Conservation (phyloP, 257 asterid species). For the Solanum lycopersicoides region DNA sequence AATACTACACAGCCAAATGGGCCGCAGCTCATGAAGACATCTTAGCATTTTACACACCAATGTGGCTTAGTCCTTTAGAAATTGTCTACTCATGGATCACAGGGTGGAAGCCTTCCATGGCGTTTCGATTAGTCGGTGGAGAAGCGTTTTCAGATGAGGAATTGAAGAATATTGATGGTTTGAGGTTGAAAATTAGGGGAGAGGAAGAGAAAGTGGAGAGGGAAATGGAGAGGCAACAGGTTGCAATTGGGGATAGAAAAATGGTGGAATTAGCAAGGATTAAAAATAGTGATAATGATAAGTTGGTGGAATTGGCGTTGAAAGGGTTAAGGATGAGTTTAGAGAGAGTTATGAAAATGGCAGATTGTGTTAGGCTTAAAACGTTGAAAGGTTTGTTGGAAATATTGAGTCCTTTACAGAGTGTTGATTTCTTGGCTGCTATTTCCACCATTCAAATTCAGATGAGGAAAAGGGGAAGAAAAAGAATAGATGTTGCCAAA, state of each 20-base stretch:
- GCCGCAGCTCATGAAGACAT: constrained; percentile 48
- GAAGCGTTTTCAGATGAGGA: constrained; percentile 16
- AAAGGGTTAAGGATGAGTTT: constrained; percentile 20
- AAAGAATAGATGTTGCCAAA: neutral
- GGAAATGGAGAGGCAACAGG: constrained; percentile 70
- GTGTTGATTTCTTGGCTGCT: constrained; percentile 42
- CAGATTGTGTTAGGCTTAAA: constrained; percentile 51
- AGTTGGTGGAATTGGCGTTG: constrained; percentile 30
- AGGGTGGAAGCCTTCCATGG: constrained; percentile 64
- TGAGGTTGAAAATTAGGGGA: constrained; percentile 27
- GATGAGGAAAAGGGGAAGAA: constrained; percentile 31
- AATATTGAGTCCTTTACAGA: constrained; percentile 37
- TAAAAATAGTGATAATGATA: neutral
- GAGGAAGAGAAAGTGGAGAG: constrained; percentile 68
- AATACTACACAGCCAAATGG: constrained; percentile 54
- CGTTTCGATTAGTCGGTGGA: constrained; percentile 25
- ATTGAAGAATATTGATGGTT: constrained; percentile 14
- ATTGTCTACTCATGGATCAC: constrained; percentile 45
- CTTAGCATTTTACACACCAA: constrained; percentile 34
- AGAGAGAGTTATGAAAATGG: constrained; percentile 64
- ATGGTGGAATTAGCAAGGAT: constrained; percentile 41
- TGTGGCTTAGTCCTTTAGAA: constrained; percentile 57
- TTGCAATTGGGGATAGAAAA: constrained; percentile 41
- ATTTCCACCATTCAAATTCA: constrained; percentile 25
- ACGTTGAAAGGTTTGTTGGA: constrained; percentile 48